phyloP scores from a whole-genome alignment of 2,329 filamentous ascomycete genomes.

The Aspergillus jensenii region DNA sequence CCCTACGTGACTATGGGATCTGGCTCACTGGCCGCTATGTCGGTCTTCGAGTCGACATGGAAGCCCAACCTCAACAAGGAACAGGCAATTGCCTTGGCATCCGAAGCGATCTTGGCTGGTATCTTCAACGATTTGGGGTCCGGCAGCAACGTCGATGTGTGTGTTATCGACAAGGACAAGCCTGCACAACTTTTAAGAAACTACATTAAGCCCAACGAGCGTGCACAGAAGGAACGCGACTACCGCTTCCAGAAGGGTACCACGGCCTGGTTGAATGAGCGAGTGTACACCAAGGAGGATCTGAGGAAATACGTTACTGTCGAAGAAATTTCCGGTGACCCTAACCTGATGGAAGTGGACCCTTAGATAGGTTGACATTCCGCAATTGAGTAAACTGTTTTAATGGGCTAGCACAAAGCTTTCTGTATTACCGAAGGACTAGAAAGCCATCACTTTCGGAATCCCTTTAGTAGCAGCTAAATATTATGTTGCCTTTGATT shows the following conservation, averaged over 20 bases:
- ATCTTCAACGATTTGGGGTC: constrained; percentile 99
- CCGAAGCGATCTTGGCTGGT: constrained; percentile 89
- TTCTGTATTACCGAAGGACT: not conserved
- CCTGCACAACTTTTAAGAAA: constrained; percentile 84
- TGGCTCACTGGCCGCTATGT: constrained; percentile 94
- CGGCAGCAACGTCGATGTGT: constrained; percentile 95
- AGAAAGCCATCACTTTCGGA: not conserved
- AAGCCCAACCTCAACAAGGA: constrained; percentile 73
- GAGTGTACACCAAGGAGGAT: constrained; percentile 90
- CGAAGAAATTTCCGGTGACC: constrained; percentile 73
- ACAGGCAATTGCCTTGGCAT: constrained; percentile 77
- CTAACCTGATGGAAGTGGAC: constrained; percentile 67
- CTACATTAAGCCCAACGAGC: constrained; percentile 89
- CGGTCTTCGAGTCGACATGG: constrained; percentile 96
- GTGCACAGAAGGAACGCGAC: constrained; percentile 86
- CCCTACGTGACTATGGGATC: constrained; percentile 99
- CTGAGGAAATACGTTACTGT: constrained; percentile 93
- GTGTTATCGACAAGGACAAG: constrained; percentile 92
- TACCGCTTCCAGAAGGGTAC: constrained; percentile 89
- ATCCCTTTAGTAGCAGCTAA: not conserved
- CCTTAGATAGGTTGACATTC: constrained; percentile 26
- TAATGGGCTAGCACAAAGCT: not conserved
- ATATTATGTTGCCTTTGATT: not conserved
- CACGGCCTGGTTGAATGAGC: constrained; percentile 94
- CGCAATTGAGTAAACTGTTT: not conserved